These are phyloP conservation scores for Mallotus nudiflorus DNA, from an alignment of 345 rosid genomes.

Conservation along the genomic window DNA sequence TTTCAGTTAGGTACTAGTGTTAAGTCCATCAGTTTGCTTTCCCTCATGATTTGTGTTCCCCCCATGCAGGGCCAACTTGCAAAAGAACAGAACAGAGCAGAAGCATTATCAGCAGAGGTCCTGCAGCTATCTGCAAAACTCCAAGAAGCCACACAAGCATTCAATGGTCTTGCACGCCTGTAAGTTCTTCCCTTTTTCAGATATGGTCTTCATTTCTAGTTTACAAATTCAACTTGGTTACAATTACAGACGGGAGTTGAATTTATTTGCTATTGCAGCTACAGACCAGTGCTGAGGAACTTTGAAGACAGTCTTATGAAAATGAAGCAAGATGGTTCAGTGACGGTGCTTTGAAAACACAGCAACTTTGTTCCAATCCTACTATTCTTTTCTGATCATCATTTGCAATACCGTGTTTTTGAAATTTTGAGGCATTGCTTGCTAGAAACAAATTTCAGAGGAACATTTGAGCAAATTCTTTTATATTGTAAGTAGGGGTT, in stretches of 20 bases:
- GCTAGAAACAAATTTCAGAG: background rate
- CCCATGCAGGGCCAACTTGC: constrained; percentile 67
- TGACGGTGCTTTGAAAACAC: constrained; percentile 41
- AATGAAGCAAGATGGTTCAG: constrained; percentile 77
- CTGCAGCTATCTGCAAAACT: constrained; percentile 75
- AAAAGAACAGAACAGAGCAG: constrained; percentile 85
- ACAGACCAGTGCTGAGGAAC: constrained; percentile 80
- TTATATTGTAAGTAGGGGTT: background rate
- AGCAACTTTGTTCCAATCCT: background rate
- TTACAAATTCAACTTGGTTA: background rate
- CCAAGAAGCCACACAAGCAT: constrained; percentile 79
- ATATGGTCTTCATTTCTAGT: background rate
- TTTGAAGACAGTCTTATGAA: constrained; percentile 80
- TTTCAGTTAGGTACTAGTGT: background rate
- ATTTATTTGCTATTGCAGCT: constrained; percentile 48
- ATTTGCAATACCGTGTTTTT: background rate
- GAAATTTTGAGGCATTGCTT: background rate
- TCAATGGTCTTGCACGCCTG: constrained; percentile 70
- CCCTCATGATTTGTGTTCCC: background rate
- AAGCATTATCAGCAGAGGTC: constrained; percentile 77
- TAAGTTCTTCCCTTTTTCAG: constrained; percentile 35
- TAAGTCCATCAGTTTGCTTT: background rate
- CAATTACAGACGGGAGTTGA: background rate
- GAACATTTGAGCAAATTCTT: background rate
- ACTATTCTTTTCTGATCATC: background rate